Evolutionary conservation across 768 basidiomycete species (phyloP).

Genomic region (Lactarius vividus): DNA sequence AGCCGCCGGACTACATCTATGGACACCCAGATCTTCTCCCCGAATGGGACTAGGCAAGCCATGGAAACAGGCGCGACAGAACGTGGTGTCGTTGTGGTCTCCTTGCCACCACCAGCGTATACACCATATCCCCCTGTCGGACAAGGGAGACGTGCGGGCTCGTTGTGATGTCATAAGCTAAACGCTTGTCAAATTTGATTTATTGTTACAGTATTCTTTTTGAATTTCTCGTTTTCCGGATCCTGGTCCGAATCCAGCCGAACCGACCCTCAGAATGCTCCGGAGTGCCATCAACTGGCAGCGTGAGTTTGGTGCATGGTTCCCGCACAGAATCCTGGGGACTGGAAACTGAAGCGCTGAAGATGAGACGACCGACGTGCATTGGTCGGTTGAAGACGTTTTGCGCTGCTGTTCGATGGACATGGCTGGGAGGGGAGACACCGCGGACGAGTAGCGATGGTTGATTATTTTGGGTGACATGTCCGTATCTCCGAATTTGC

Average conservation of each 20-base stretch:
- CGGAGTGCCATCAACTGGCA: not conserved
- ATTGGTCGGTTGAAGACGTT: not conserved
- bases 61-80: not conserved
- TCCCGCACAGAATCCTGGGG: not conserved
- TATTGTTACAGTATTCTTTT: not conserved
- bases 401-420: not conserved
- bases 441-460: not conserved
- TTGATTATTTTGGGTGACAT: not conserved
- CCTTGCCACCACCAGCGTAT: slow-evolving; percentile 23
- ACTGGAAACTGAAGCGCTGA: not conserved
- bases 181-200: not conserved
- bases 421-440: not conserved
- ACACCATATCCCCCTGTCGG: slow-evolving; percentile 13
- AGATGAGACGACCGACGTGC: not conserved
- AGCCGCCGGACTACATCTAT: not conserved
- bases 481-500: not conserved
- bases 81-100: not conserved
- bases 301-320: not conserved
- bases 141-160: slow-evolving; percentile 15
- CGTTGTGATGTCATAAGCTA: slow-evolving; percentile 8
- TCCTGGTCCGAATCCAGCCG: not conserved
- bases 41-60: not conserved
- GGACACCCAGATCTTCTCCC: not conserved
- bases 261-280: not conserved
- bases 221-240: not conserved